A percentile compares a stretch with the other conserved stretches of the same genome.
Evolutionary conservation across 352 stramenopile species (phyloP).

Genomic region (Phytophthora meadii): DNA sequence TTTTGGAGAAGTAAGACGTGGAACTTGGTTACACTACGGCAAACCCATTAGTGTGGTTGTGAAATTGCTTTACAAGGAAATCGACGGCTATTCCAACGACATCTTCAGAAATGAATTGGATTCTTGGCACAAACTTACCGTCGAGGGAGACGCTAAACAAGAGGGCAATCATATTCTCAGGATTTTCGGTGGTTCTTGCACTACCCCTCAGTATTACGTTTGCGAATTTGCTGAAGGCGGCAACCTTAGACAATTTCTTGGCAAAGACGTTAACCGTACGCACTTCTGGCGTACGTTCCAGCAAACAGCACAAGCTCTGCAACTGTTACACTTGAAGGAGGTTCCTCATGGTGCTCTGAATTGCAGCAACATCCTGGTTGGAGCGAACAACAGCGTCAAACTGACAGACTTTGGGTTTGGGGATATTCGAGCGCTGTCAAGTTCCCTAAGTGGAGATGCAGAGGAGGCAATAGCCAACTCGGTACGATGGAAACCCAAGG

Average conservation of each 20-base stretch:
- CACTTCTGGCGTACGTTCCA: conserved; percentile 9
- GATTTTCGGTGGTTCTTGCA: conserved; percentile 41
- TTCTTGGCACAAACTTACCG: conserved; percentile 28
- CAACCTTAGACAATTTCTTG: conserved; percentile 8
- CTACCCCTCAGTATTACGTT: conserved; percentile 23
- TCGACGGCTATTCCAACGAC: neutral
- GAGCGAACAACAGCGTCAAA: conserved; percentile 29
- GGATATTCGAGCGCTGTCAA: conserved; percentile 17
- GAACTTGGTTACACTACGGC: conserved; percentile 23
- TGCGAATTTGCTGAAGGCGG: conserved; percentile 14
- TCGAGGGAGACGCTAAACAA: too few relatives aligned
- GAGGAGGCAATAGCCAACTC: neutral
- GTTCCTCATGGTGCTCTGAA: conserved; percentile 14
- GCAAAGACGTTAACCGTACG: neutral
- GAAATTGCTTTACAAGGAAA: conserved; percentile 34
- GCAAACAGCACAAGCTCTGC: conserved; percentile 7
- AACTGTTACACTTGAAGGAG: conserved; percentile 1
- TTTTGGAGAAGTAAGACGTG: conserved; percentile 13
- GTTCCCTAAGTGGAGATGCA: conserved; percentile 10
- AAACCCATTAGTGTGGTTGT: conserved; percentile 26
- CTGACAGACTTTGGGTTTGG: conserved; percentile 41
- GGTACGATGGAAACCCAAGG: conserved; percentile 41
- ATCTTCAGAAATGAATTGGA: conserved; percentile 33
- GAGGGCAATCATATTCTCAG: conserved; percentile 37
- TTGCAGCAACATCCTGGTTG: conserved; percentile 62